Evolutionary conservation across 2,329 filamentous ascomycete genomes (phyloP).

Genomic region (Ophiobolus disseminans): DNA sequence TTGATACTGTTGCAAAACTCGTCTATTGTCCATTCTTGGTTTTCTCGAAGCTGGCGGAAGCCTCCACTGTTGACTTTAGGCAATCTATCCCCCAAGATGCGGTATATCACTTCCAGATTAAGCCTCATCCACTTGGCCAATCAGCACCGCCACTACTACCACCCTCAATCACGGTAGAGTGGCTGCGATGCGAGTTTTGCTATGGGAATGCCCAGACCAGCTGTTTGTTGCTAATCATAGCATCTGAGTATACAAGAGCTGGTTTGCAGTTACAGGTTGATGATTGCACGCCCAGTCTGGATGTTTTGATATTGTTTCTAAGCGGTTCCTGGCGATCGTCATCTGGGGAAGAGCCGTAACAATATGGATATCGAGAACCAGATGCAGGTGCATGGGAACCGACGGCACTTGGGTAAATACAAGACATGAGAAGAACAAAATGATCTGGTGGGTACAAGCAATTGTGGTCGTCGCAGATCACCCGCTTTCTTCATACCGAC

Average conservation of each 20-base stretch:
- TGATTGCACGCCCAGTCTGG: conserved; percentile 2
- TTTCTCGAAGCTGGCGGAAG: neutral
- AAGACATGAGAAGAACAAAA: conserved; percentile 6
- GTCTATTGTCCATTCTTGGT: neutral
- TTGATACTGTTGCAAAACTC: neutral
- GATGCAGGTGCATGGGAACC: conserved; percentile 2
- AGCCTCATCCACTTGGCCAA: conserved; percentile 22
- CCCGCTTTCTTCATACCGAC: conserved; percentile 1
- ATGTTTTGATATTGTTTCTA: conserved; percentile 12
- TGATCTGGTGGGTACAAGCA: conserved; percentile 6
- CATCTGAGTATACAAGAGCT: conserved; percentile 4
- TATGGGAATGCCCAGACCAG: conserved; percentile 11
- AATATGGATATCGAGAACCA: conserved; percentile 15
- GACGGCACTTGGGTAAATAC: conserved; percentile 10
- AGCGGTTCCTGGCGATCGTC: conserved; percentile 18
- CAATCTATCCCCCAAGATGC: conserved; percentile 13
- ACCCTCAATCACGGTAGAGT: conserved; percentile 31
- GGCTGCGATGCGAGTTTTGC: conserved; percentile 7
- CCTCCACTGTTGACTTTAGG: conserved; percentile 13
- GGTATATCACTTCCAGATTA: conserved; percentile 33
- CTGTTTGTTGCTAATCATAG: conserved; percentile 23
- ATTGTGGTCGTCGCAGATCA: neutral
- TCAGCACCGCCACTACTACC: conserved; percentile 10
- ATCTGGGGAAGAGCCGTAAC: conserved; percentile 6
- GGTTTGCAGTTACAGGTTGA: conserved; percentile 11